Conservation (phyloP, 108 stramenopile genomes). For the Cyclotella sp. region DNA sequence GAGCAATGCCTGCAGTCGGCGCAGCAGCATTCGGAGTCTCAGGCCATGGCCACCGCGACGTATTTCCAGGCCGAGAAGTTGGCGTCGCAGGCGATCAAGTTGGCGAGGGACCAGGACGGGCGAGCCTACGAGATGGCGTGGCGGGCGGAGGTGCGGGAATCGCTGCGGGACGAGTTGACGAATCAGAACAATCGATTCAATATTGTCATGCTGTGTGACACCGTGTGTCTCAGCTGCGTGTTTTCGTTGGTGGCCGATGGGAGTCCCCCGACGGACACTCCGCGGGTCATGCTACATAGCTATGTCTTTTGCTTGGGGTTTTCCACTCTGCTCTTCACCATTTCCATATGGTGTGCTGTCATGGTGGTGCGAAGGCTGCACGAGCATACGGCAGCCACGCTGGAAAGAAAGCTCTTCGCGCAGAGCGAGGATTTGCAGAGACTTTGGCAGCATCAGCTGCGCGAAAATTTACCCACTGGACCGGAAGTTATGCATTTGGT, state of each 20-base stretch:
- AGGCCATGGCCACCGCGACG: neutral
- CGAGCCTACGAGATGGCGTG: slow-evolving; percentile 11
- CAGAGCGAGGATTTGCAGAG: slow-evolving; percentile 8
- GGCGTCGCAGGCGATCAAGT: neutral
- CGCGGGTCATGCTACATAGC: neutral
- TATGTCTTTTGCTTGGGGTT: slow-evolving; percentile 6
- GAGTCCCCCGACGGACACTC: neutral
- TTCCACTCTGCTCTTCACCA: slow-evolving; percentile 4
- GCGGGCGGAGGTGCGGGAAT: slow-evolving; percentile 7
- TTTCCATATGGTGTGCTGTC: neutral
- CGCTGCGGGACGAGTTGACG: neutral
- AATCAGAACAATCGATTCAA: slow-evolving; percentile 23
- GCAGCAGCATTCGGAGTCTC: neutral
- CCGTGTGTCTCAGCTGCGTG: slow-evolving; percentile 11
- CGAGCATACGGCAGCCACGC: neutral
- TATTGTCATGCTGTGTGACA: slow-evolving; percentile 11
- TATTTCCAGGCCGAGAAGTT: slow-evolving; percentile 8
- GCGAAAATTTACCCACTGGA: slow-evolving; percentile 5
- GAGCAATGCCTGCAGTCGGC: slow-evolving; percentile 5
- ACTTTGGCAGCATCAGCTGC: slow-evolving; percentile 3
- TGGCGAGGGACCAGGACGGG: slow-evolving; percentile 12
- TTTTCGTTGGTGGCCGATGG: slow-evolving; percentile 11
- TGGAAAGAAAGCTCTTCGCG: slow-evolving; percentile 1
- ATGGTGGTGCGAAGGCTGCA: slow-evolving; percentile 2
- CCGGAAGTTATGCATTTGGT: slow-evolving; percentile 1